Percentiles rank a stretch among this genome's conserved stretches.
Evolutionary conservation across 2,329 filamentous ascomycete genomes (phyloP).

Genomic region (Cyclaneusma minus): DNA sequence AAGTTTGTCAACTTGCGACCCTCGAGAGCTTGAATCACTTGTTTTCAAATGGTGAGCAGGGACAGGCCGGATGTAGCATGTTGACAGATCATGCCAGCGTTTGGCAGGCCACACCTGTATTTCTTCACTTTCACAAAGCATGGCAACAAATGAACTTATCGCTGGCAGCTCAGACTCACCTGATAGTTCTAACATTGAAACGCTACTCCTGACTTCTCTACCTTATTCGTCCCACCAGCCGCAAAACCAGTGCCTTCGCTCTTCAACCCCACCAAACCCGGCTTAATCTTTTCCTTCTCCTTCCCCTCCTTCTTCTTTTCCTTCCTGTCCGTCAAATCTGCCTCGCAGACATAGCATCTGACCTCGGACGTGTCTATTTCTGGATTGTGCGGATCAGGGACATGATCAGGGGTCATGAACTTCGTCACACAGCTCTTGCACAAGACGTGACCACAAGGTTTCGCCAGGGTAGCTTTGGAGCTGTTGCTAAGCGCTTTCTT

Average conservation of each 20-base stretch:
- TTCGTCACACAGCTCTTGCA: conserved; percentile 74
- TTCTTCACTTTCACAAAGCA: too few relatives aligned
- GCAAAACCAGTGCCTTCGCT: conserved; percentile 90
- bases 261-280: conserved; percentile 63
- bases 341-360: conserved; percentile 77
- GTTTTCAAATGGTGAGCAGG: too few relatives aligned
- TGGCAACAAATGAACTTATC: too few relatives aligned
- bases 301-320: conserved; percentile 25
- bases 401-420: conserved; percentile 52
- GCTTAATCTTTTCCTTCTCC: conserved; percentile 42
- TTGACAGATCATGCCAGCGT: too few relatives aligned
- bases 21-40: too few relatives aligned
- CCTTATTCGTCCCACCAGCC: conserved; percentile 67
- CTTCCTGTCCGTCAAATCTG: conserved; percentile 43
- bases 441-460: conserved; percentile 82
- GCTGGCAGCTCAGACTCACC: too few relatives aligned
- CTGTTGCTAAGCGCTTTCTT: conserved; percentile 70
- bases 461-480: conserved; percentile 66
- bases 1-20: too few relatives aligned
- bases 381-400: conserved; percentile 43
- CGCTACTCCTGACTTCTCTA: conserved; percentile 62
- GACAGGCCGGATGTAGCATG: too few relatives aligned
- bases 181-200: conserved; percentile 59
- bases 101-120: too few relatives aligned
- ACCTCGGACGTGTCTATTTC: conserved; percentile 32